phyloP scores from a whole-genome alignment of 148 eudicot species.

The Vaccinium myrtillus region DNA sequence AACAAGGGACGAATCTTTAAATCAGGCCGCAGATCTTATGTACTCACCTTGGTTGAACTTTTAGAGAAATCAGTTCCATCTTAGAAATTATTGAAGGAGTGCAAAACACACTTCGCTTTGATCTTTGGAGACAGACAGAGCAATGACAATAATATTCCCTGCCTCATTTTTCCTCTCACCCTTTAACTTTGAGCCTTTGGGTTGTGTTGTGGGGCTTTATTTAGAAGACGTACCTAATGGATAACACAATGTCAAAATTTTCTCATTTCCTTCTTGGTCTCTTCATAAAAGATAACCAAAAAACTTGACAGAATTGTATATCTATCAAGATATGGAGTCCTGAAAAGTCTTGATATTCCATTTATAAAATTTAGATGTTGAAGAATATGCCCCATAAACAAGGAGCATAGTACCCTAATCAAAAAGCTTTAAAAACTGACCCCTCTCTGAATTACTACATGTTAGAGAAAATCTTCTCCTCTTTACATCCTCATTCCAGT shows the following conservation, averaged over 20 bases:
- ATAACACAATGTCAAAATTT: background rate
- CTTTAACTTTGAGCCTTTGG: conserved; percentile 2
- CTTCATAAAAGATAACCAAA: background rate
- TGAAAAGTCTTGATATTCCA: background rate
- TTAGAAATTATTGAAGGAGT: background rate
- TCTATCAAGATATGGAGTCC: background rate
- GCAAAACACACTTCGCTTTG: background rate
- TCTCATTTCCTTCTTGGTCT: background rate
- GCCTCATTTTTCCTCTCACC: background rate
- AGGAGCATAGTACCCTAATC: background rate
- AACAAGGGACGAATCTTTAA: background rate
- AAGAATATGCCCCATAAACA: background rate
- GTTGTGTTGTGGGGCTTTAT: conserved; percentile 2
- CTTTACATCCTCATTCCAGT: background rate
- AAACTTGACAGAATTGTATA: background rate
- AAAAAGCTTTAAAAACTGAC: background rate
- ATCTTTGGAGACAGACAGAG: background rate
- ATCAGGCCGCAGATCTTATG: background rate
- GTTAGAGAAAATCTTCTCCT: background rate
- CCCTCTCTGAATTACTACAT: background rate
- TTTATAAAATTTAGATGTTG: background rate
- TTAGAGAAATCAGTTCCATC: background rate
- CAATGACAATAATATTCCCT: background rate
- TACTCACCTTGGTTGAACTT: background rate
- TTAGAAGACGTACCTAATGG: background rate